These are phyloP conservation scores for Mrakia gelida DNA, from an alignment of 768 basidiomycete genomes.

Conservation along the genomic window DNA sequence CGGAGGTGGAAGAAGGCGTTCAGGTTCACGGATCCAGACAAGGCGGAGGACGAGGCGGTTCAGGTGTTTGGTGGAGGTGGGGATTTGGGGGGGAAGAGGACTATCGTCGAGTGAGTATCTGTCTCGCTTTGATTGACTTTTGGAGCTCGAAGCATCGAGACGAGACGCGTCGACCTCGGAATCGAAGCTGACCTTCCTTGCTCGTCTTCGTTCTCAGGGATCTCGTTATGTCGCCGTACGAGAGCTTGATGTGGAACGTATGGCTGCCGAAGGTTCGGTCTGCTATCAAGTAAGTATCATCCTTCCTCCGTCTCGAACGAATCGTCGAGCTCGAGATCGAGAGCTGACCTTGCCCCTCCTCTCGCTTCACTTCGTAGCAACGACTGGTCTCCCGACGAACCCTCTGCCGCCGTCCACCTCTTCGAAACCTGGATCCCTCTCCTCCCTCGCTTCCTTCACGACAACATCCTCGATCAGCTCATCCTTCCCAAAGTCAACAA, in stretches of 20 bases:
- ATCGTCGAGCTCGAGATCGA: too few species aligned
- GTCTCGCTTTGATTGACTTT: background rate
- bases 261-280: slow-evolving; percentile 96
- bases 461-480: slow-evolving; percentile 94
- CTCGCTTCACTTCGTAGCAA: slow-evolving; percentile 52
- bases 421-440: slow-evolving; percentile 85
- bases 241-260: slow-evolving; percentile 85
- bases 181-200: slow-evolving; percentile 33
- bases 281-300: slow-evolving; percentile 61
- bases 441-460: slow-evolving; percentile 82
- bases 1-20: slow-evolving; percentile 43
- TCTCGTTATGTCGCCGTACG: slow-evolving; percentile 86
- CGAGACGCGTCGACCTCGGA: background rate
- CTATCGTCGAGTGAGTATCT: background rate
- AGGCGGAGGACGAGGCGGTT: slow-evolving; percentile 48
- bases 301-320: background rate
- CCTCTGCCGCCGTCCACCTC: slow-evolving; percentile 70
- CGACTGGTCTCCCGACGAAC: slow-evolving; percentile 74
- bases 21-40: slow-evolving; percentile 34
- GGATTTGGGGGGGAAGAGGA: slow-evolving; percentile 46
- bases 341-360: background rate
- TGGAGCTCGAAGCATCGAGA: background rate
- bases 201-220: background rate
- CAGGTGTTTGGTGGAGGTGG: slow-evolving; percentile 56
- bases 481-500: slow-evolving; percentile 86